Conservation (phyloP, 441 rosid genomes). For the Arabidopsis hybrid region DNA sequence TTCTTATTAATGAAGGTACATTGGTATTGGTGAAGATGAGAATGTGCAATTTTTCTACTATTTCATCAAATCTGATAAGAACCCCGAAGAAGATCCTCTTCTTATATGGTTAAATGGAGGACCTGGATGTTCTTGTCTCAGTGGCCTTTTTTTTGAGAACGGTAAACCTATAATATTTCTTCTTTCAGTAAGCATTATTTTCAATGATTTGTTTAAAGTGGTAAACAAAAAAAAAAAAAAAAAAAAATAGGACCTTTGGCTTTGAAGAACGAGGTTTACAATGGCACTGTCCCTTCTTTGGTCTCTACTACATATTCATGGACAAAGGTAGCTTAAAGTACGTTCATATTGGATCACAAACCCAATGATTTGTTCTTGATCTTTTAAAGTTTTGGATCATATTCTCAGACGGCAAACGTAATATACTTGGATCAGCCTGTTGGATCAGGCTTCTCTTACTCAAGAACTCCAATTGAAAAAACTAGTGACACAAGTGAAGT, state of each 20-base stretch:
- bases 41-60: slow-evolving; percentile 45
- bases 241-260: slow-evolving; percentile 57
- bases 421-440: slow-evolving; percentile 55
- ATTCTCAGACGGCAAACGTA: slow-evolving; percentile 48
- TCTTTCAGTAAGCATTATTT: background rate
- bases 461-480: slow-evolving; percentile 24
- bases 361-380: slow-evolving; percentile 21
- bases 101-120: slow-evolving; percentile 85
- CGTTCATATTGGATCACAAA: slow-evolving; percentile 8
- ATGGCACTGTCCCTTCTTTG: slow-evolving; percentile 64
- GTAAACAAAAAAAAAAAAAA: background rate
- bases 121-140: slow-evolving; percentile 69
- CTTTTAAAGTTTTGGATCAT: slow-evolving; percentile 5
- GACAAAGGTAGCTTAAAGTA: slow-evolving; percentile 57
- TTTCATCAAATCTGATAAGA: slow-evolving; percentile 45
- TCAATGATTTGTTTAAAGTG: background rate
- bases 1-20: slow-evolving; percentile 30
- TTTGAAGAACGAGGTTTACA: slow-evolving; percentile 52
- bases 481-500: slow-evolving; percentile 41
- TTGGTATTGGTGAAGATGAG: slow-evolving; percentile 42
- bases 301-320: slow-evolving; percentile 65
- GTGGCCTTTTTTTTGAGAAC: slow-evolving; percentile 52
- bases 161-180: slow-evolving; percentile 50
- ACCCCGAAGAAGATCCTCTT: slow-evolving; percentile 57
- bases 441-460: slow-evolving; percentile 55